Evolutionary conservation across 257 asterid species (phyloP).

Genomic region (Solanum rostratum): DNA sequence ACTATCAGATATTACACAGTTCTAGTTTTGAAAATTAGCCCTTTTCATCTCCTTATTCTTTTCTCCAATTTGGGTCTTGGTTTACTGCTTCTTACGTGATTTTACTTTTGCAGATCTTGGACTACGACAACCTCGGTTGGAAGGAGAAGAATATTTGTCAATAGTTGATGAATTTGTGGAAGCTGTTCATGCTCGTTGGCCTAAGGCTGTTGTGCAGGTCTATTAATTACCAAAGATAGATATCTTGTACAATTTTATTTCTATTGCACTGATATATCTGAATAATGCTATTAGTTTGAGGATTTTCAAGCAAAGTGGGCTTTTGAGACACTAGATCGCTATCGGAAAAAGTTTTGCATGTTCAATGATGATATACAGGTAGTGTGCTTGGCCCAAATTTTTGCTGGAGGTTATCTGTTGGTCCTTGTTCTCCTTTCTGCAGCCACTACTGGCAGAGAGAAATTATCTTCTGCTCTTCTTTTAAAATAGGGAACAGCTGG

Average conservation of each 20-base stretch:
- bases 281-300: conserved; percentile 63
- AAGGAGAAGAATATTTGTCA: conserved; percentile 88
- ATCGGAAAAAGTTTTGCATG: conserved; percentile 96
- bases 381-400: background rate
- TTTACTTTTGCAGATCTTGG: conserved; percentile 80
- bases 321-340: conserved; percentile 89
- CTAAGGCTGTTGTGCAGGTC: conserved; percentile 99
- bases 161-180: conserved; percentile 98
- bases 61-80: background rate
- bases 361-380: conserved; percentile 99
- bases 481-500: conserved; percentile 92
- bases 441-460: conserved; percentile 2
- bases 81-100: background rate
- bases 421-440: background rate
- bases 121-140: conserved; percentile 83
- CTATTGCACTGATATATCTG: conserved; percentile 15
- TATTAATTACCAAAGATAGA: conserved; percentile 2
- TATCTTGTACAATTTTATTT: background rate
- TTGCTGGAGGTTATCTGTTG: background rate
- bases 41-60: background rate
- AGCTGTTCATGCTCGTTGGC: conserved; percentile 99
- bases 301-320: conserved; percentile 99
- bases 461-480: conserved; percentile 18
- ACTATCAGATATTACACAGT: background rate
- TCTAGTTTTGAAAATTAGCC: background rate